Percentiles rank a stretch among this genome's conserved stretches.
Evolutionary conservation across 169 alveolate species (phyloP).

Genomic region (Plasmodium cynomolgi): DNA sequence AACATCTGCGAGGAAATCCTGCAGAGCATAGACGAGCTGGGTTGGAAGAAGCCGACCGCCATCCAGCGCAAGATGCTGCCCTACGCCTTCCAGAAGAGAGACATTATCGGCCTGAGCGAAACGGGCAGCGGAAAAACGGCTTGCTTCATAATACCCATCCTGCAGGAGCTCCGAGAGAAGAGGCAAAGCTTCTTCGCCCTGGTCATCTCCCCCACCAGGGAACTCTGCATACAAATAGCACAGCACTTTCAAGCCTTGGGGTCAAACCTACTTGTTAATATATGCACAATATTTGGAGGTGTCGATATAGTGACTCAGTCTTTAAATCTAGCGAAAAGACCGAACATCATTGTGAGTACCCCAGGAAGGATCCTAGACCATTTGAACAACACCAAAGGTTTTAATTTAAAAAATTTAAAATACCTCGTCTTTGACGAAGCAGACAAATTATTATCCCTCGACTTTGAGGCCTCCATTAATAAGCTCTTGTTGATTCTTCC

Average conservation of each 20-base stretch:
- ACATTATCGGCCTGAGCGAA: slow-evolving; percentile 99
- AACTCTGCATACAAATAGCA: slow-evolving; percentile 97
- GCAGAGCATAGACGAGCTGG: slow-evolving; percentile 91
- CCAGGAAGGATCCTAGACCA: slow-evolving; percentile 99
- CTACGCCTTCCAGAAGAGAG: slow-evolving; percentile 93
- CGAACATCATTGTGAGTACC: slow-evolving; percentile 98
- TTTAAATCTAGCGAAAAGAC: slow-evolving; percentile 94
- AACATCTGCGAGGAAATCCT: slow-evolving; percentile 97
- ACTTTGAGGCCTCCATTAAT: slow-evolving; percentile 97
- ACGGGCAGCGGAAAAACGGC: slow-evolving; percentile 97
- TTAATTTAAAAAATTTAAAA: slow-evolving; percentile 91
- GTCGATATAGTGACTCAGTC: slow-evolving; percentile 97
- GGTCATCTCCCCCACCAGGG: slow-evolving; percentile 98
- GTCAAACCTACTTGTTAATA: slow-evolving; percentile 91
- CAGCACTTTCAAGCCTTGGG: slow-evolving; percentile 97
- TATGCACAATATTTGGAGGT: slow-evolving; percentile 98
- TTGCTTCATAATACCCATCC: slow-evolving; percentile 96
- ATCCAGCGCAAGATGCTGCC: slow-evolving; percentile 95
- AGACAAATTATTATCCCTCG: slow-evolving; percentile 95
- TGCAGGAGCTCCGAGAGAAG: slow-evolving; percentile 92
- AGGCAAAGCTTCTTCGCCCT: slow-evolving; percentile 92
- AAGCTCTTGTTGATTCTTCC: slow-evolving; percentile 94
- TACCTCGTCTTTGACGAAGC: slow-evolving; percentile 97
- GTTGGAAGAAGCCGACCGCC: slow-evolving; percentile 95
- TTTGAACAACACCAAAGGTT: slow-evolving; percentile 98